A percentile compares a stretch with the other conserved stretches of the same genome.
These are phyloP conservation scores for Inga leiocalycina DNA, from an alignment of 306 rosid species.

Conservation along the genomic window DNA sequence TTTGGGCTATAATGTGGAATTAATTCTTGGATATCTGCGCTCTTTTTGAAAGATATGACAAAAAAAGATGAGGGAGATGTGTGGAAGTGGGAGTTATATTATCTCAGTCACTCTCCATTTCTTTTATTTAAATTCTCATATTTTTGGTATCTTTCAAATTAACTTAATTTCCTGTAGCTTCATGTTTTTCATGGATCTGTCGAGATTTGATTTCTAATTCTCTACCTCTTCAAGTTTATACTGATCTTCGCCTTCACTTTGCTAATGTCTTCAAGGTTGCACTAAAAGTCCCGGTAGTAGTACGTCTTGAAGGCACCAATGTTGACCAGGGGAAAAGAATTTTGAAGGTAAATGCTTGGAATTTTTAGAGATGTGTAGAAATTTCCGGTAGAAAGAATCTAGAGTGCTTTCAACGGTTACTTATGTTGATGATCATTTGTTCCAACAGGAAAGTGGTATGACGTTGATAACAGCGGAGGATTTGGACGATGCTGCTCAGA, in stretches of 20 bases:
- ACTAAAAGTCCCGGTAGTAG: conserved; percentile 50
- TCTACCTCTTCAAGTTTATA: background rate
- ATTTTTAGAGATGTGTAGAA: conserved; percentile 13
- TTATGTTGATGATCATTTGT: conserved; percentile 31
- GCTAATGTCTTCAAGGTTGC: conserved; percentile 54
- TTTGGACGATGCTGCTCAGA: conserved; percentile 97
- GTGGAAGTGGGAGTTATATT: background rate
- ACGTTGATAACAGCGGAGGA: conserved; percentile 89
- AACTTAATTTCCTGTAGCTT: background rate
- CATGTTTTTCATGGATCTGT: background rate
- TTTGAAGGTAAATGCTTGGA: conserved; percentile 59
- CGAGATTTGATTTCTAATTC: background rate
- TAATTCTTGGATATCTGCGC: conserved; percentile 17
- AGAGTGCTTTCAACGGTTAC: conserved; percentile 7
- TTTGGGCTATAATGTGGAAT: conserved; percentile 26
- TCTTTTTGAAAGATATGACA: background rate
- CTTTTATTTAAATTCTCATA: background rate
- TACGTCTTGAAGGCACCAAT: conserved; percentile 77
- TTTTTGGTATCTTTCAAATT: background rate
- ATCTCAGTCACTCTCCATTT: background rate
- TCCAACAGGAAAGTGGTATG: conserved; percentile 89
- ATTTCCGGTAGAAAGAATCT: background rate
- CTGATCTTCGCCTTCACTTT: background rate
- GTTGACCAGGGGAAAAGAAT: conserved; percentile 95
- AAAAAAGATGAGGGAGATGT: background rate